A percentile compares a stretch with the other conserved stretches of the same genome.
phyloP scores from a whole-genome alignment of 2,329 filamentous ascomycete genomes.

The Geosmithia flava region DNA sequence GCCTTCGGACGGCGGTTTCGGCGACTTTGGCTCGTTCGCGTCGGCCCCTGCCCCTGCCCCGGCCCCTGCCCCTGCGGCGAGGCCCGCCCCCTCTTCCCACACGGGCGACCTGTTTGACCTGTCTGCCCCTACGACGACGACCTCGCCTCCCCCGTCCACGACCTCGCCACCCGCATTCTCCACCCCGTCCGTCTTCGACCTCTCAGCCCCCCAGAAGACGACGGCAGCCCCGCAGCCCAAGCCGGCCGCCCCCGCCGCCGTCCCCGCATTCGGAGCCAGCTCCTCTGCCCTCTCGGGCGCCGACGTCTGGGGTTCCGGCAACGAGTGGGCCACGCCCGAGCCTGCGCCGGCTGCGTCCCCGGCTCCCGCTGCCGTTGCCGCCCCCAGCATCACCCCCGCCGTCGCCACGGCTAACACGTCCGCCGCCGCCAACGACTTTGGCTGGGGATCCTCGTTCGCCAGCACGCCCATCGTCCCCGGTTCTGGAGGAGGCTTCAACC shows the following conservation, averaged over 20 bases:
- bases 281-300: conserved; percentile 28
- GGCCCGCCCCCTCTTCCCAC: conserved; percentile 34
- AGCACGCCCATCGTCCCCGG: conserved; percentile 49
- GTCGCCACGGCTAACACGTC: conserved; percentile 13
- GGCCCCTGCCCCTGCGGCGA: conserved; percentile 27
- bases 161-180: conserved; percentile 24
- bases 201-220: conserved; percentile 43
- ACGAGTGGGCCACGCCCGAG: conserved; percentile 66
- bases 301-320: conserved; percentile 69
- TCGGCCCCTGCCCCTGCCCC: conserved; percentile 22
- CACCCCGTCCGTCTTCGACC: conserved; percentile 64
- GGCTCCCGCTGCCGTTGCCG: conserved; percentile 24
- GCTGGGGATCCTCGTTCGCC: conserved; percentile 42
- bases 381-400: conserved; percentile 49
- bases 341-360: conserved; percentile 38
- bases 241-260: conserved; percentile 15
- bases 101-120: conserved; percentile 79
- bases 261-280: conserved; percentile 23
- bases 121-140: conserved; percentile 35
- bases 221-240: conserved; percentile 22
- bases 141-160: conserved; percentile 25
- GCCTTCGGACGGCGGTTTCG: conserved; percentile 47
- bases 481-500: conserved; percentile 51
- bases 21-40: conserved; percentile 52
- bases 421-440: conserved; percentile 41